Evolutionary conservation across 208 protist genomes (phyloP).

Genomic region (Blastocrithidia nonstop): DNA sequence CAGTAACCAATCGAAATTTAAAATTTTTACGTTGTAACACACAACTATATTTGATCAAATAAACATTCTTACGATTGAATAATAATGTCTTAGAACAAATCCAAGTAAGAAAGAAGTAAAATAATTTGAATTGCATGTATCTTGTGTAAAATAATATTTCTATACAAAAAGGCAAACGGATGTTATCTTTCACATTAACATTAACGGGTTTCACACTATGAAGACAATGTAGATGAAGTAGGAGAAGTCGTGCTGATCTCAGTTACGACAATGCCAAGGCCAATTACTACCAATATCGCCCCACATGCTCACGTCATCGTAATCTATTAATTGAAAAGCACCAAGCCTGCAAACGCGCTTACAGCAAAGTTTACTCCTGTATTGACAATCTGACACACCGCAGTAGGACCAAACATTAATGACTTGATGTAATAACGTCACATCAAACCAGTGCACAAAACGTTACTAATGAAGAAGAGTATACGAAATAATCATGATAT

Average conservation of each 20-base stretch:
- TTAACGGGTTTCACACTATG: background rate
- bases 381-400: slow-evolving; percentile 72
- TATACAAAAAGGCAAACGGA: background rate
- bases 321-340: slow-evolving; percentile 62
- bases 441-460: slow-evolving; percentile 62
- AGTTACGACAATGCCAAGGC: slow-evolving; percentile 50
- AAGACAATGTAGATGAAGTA: too few species aligned
- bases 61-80: too few species aligned
- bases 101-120: slow-evolving; percentile 3
- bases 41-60: too few species aligned
- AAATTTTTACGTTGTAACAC: too few species aligned
- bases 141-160: slow-evolving; percentile 2
- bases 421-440: slow-evolving; percentile 77
- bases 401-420: slow-evolving; percentile 61
- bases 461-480: slow-evolving; percentile 31
- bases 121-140: slow-evolving; percentile 2
- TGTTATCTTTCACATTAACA: background rate
- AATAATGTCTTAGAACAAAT: too few species aligned
- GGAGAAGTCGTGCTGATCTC: slow-evolving; percentile 17
- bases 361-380: slow-evolving; percentile 73
- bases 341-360: slow-evolving; percentile 44
- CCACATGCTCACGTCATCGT: slow-evolving; percentile 42
- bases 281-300: slow-evolving; percentile 42
- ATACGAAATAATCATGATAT: slow-evolving; percentile 23
- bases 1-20: too few species aligned